Percentiles rank a stretch among this genome's conserved stretches.
phyloP scores from a whole-genome alignment of 176 grass and related monocot genomes.

The Bothriochloa decipiens region DNA sequence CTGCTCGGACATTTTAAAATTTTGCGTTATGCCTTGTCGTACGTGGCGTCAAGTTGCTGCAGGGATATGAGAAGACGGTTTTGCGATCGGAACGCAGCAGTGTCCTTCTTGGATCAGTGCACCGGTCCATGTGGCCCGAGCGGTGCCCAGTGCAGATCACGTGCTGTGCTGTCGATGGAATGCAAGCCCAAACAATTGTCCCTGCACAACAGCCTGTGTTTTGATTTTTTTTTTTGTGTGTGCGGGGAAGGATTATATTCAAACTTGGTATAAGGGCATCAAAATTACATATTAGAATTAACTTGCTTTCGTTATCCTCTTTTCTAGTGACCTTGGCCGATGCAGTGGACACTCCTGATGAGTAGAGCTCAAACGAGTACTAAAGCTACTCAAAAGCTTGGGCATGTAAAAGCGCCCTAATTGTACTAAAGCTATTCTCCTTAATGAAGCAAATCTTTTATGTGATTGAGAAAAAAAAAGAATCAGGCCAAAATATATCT shows the following conservation, averaged over 20 bases:
- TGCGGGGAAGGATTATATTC: not conserved
- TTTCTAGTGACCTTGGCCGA: not conserved
- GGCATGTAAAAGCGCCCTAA: no score
- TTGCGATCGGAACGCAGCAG: not conserved
- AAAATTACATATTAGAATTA: not conserved
- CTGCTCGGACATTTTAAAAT: not conserved
- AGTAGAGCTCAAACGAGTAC: not conserved
- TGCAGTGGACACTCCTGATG: not conserved
- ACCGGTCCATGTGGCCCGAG: slow-evolving; percentile 40
- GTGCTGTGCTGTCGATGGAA: slow-evolving; percentile 23
- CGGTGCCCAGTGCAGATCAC: slow-evolving; percentile 48
- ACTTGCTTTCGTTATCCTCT: not conserved
- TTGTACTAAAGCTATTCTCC: no score
- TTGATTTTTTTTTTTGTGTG: not conserved
- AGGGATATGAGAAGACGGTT: slow-evolving; percentile 2
- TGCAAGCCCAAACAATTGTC: not conserved
- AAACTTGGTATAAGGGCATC: not conserved
- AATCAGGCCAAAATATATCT: not conserved
- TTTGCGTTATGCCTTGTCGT: not conserved
- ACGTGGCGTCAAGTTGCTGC: slow-evolving; percentile 30
- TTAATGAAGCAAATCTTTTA: no score
- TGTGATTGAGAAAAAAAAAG: no score
- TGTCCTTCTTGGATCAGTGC: slow-evolving; percentile 25
- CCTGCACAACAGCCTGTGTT: not conserved
- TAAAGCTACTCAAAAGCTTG: no score